Evolutionary conservation across 208 protist species (phyloP).

Genomic region (Crithidia thermophila): DNA sequence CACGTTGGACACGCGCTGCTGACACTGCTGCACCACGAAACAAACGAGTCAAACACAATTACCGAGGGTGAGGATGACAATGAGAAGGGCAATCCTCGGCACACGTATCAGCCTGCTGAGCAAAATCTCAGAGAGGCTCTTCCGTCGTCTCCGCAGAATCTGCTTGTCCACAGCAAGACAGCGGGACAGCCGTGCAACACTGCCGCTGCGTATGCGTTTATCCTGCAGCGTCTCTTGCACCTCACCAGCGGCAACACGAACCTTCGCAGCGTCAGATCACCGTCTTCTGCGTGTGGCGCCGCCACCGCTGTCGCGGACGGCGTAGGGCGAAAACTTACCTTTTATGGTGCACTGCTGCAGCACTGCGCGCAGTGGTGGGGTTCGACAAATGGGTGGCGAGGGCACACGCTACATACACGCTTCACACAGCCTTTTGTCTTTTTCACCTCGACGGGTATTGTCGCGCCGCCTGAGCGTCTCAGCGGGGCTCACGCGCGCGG

Average conservation of each 20-base stretch:
- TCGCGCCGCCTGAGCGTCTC: neutral
- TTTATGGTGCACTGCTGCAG: constrained; percentile 15
- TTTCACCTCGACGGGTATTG: constrained; percentile 1
- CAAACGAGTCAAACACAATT: too few relatives aligned
- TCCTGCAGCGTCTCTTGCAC: neutral
- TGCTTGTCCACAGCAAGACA: too few relatives aligned
- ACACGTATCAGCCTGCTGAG: too few relatives aligned
- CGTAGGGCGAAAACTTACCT: constrained; percentile 17
- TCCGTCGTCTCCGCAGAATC: neutral
- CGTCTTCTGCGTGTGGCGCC: neutral
- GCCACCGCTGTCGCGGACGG: constrained; percentile 13
- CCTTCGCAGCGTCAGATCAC: too few relatives aligned
- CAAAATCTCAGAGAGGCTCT: neutral
- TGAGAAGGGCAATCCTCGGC: too few relatives aligned
- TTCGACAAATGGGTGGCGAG: neutral
- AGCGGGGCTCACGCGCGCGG: too few relatives aligned
- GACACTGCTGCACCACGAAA: neutral
- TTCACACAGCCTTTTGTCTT: constrained; percentile 8
- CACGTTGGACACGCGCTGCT: constrained; percentile 21
- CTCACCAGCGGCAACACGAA: too few relatives aligned
- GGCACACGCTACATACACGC: neutral
- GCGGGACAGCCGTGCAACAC: too few relatives aligned
- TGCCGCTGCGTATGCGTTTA: neutral
- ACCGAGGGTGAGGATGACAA: too few relatives aligned
- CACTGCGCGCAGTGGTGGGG: constrained; percentile 31